Base-by-base conservation (phyloP, 1,284 basidiomycete species). In the Serendipita sp. region DNA sequence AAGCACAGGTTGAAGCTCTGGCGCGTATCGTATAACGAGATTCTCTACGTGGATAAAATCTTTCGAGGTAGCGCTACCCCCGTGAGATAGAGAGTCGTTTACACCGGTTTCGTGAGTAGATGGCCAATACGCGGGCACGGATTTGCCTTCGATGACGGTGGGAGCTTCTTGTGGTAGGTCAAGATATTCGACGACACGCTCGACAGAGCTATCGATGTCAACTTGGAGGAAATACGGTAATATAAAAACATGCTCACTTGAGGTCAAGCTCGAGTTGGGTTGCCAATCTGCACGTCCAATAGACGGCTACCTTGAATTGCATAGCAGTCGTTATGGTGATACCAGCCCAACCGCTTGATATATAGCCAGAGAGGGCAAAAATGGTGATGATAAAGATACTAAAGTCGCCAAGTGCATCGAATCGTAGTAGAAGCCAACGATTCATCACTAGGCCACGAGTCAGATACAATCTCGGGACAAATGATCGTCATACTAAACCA, bases 141-240 rank as follows among this genome's bases (percentile, higher is more conserved):
- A 79, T 60, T 78, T 78, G 0, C 78, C 78, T 63, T 85, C 81
- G 60, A 91, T 84, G 63, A 86, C 69, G 0, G 84, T 77, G 1
- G 91, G 84, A 2, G 91, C 84, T 70, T 94, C 93, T 69, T 90
- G 87, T 0, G 90, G 88, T n/a, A 94, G 77, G 62, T 88, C 80
- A 17, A 94, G 80, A 70, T 94, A 95, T 75, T 95, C 93, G 3
- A 89, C 82, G 5, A 94, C 80, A 64, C 93, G 85, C 72, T 96
- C 93, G 3, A 95, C 87, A 4, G 83, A 82, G 72, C 89, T 88
- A 53, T 26, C 12, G 49, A 30, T 29, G 10, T 26, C 17, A 15
- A 10, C n/a, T 32, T 61, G 13, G 17, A 44, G 17, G 15, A 29
- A 26, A 53, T 29, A 15, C 0, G 15, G 12, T 12, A 15, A 29